Evolutionary conservation across 129 eudicot genomes (phyloP), one percentile per base, ranked within the genome.

Genomic region (Artemisia annua): DNA sequence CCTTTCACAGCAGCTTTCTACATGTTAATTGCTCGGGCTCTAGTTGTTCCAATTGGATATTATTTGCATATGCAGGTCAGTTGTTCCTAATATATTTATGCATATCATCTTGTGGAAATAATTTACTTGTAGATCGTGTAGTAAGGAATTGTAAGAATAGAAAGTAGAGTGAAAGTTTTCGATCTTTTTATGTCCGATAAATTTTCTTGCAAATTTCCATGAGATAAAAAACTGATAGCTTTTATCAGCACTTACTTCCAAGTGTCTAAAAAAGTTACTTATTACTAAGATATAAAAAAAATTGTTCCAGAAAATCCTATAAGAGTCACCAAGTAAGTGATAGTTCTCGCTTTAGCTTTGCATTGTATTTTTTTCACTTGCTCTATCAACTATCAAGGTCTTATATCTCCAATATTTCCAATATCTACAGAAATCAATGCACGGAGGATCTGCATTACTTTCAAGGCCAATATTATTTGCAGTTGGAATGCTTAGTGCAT

Each of bases 51-150:
- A 0, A 62, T 74, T 28, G 78, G 78, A 63, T 74, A 62, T 52
- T 74, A 63, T 53, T n/a, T 74, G 71, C 78, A 74, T 74, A 74
- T 74, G 78, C 70, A 74, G 78, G 78, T 74, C 63, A 50, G 8
- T 50, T 46, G 39, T 48, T 71, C 10, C 24, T 19, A 13, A 26
- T 57, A 3, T 71, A 44, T 44, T 10, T 10, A 2, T 3, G 35
- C 14, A 51, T 35, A 19, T 57, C 14, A 56, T 43, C 11, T 7
- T 18, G 22, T 22, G 11, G 63, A 7, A 30, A 69, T 0, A 69
- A 69, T 48, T 1, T 49, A 15, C 26, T 60, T 26, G 8, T 24
- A 60, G 43, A 35, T 35, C 8, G 8, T 35, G 43, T 35, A 35
- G 43, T 35, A 35, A 35, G 43, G 7, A 35, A 35, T 35, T 30